Percentiles rank a stretch among this genome's conserved stretches.
Evolutionary conservation across 106 monocot genomes (phyloP).

Genomic region (Hemerocallis citrina): DNA sequence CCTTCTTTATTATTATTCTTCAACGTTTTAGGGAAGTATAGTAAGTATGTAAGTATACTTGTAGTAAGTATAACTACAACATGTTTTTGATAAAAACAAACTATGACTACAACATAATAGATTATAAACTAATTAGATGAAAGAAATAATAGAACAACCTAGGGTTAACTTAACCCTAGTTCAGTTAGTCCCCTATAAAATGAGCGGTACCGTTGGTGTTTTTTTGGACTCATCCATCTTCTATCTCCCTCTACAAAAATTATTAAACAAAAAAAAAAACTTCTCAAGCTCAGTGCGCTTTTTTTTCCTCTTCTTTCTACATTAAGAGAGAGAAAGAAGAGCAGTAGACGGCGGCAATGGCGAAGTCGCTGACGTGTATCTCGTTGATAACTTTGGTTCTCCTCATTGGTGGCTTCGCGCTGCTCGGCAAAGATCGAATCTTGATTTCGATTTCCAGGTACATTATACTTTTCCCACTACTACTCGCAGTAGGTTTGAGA

Average conservation of each 20-base stretch:
- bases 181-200: constrained; percentile 7
- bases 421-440: constrained; percentile 2
- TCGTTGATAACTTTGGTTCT: constrained; percentile 9
- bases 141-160: not conserved
- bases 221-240: constrained; percentile 9
- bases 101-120: too few relatives aligned
- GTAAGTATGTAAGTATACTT: too few relatives aligned
- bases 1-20: too few relatives aligned
- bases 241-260: not conserved
- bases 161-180: constrained; percentile 1
- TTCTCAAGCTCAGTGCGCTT: not conserved
- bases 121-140: not conserved
- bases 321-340: constrained; percentile 3
- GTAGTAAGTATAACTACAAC: not conserved
- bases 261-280: too few relatives aligned
- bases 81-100: not conserved
- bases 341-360: constrained; percentile 14
- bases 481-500: not conserved
- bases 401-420: constrained; percentile 14
- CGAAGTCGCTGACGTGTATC: constrained; percentile 19
- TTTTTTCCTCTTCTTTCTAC: not conserved
- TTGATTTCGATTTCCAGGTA: constrained; percentile 19
- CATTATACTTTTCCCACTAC: not conserved
- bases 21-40: too few relatives aligned
- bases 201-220: constrained; percentile 2